Conservation (phyloP, 805 yeast genomes). For the Suhomyces xylopsoci region DNA sequence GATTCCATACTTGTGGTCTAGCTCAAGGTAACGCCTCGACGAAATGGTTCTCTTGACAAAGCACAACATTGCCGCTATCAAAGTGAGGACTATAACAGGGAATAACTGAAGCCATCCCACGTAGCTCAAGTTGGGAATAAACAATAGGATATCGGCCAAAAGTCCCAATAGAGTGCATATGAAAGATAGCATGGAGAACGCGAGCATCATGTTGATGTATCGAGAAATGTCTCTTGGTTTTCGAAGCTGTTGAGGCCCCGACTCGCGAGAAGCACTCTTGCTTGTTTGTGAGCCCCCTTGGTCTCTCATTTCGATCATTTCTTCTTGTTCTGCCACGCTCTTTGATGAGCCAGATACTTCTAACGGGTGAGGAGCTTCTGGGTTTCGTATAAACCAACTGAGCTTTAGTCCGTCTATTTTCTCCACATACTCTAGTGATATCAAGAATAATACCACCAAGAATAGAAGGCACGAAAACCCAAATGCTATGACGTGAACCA, state of each 20-base stretch:
- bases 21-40: constrained; percentile 43
- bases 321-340: background rate
- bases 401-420: background rate
- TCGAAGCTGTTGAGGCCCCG: background rate
- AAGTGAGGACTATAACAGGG: constrained; percentile 62
- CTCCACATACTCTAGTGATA: constrained; percentile 7
- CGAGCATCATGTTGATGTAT: constrained; percentile 49
- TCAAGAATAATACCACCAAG: constrained; percentile 13
- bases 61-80: constrained; percentile 65
- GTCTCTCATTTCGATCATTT: background rate
- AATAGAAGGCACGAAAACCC: constrained; percentile 24
- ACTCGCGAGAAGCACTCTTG: background rate
- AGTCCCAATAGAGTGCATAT: constrained; percentile 69
- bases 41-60: constrained; percentile 66
- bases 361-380: background rate
- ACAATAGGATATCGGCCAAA: constrained; percentile 75
- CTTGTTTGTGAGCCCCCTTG: background rate
- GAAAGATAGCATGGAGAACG: constrained; percentile 67
- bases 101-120: constrained; percentile 82
- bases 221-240: constrained; percentile 4
- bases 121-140: constrained; percentile 72
- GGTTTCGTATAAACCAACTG: background rate
- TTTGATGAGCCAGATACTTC: background rate
- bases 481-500: constrained; percentile 41
- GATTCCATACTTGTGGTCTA: constrained; percentile 24